phyloP scores from a whole-genome alignment of 768 basidiomycete species.

The Lentinus tigrinus region DNA sequence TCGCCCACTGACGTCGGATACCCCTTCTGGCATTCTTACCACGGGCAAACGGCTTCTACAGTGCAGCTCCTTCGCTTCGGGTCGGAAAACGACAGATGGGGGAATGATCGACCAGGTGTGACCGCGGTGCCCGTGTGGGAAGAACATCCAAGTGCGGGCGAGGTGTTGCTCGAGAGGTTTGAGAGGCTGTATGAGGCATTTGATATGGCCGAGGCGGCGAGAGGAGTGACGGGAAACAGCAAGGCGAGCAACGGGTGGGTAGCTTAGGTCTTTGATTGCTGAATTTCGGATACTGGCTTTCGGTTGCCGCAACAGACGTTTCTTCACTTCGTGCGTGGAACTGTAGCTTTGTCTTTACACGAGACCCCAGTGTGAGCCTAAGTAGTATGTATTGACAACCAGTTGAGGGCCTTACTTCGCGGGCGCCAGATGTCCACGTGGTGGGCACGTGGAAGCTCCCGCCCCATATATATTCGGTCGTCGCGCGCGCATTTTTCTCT shows the following conservation, averaged over 20 bases:
- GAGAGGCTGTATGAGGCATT: constrained; percentile 50
- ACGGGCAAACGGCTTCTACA: constrained; percentile 15
- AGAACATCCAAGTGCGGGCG: constrained; percentile 45
- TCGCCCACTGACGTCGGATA: constrained; percentile 16
- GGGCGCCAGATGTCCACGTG: no score
- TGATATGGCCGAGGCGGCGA: constrained; percentile 24
- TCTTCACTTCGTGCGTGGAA: no score
- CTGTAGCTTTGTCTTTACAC: no score
- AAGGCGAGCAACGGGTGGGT: neutral
- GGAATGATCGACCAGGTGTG: constrained; percentile 50
- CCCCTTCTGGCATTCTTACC: constrained; percentile 15
- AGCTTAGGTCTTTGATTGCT: no score
- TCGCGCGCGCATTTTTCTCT: no score
- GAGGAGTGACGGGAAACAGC: neutral
- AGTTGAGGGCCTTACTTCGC: no score
- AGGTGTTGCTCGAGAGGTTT: constrained; percentile 50
- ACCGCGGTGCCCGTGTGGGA: constrained; percentile 51
- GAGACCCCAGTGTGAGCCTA: no score
- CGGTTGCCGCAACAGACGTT: no score
- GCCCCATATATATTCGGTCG: no score
- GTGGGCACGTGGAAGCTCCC: no score
- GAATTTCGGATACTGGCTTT: no score
- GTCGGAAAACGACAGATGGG: constrained; percentile 57
- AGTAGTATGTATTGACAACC: no score
- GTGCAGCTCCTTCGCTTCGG: constrained; percentile 44